Evolutionary conservation across 768 basidiomycete genomes (phyloP).

Genomic region (Termitomyces sp.): DNA sequence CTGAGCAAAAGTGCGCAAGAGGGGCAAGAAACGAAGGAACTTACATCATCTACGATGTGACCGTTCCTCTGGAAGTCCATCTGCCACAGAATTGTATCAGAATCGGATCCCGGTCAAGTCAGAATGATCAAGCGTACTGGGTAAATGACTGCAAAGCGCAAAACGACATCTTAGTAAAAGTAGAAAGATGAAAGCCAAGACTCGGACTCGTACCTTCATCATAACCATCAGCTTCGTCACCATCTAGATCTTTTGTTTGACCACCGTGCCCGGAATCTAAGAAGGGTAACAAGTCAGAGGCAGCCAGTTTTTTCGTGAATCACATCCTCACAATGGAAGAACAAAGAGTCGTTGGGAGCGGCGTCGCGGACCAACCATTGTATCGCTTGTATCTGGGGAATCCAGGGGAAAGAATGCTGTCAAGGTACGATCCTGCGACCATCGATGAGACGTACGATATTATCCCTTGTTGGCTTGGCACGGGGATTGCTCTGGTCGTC

Average conservation of each 20-base stretch:
- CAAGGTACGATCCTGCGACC: not conserved
- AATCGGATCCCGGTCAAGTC: not conserved
- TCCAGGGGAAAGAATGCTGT: not conserved
- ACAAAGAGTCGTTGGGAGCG: conserved; percentile 77
- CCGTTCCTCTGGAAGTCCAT: conserved; percentile 53
- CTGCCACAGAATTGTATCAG: conserved; percentile 17
- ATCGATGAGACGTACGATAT: conserved; percentile 55
- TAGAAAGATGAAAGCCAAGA: not conserved
- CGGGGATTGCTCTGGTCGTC: conserved; percentile 67
- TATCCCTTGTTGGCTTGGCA: conserved; percentile 69
- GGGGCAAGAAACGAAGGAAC: conserved; percentile 17
- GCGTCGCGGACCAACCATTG: conserved; percentile 88
- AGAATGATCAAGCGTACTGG: conserved; percentile 54
- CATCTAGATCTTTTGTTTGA: conserved; percentile 78
- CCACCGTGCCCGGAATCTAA: conserved; percentile 93
- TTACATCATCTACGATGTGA: conserved; percentile 87
- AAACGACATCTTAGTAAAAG: not conserved
- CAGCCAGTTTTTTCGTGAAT: not conserved
- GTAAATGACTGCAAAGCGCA: conserved; percentile 69
- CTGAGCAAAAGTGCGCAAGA: conserved; percentile 3
- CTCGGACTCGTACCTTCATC: conserved; percentile 58
- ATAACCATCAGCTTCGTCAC: conserved; percentile 80
- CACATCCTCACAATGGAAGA: conserved; percentile 73
- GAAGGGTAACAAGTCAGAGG: not conserved
- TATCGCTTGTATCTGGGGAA: conserved; percentile 74